Conservation (phyloP, 1,284 basidiomycete genomes). For the Cutaneotrichosporon mucoides region DNA sequence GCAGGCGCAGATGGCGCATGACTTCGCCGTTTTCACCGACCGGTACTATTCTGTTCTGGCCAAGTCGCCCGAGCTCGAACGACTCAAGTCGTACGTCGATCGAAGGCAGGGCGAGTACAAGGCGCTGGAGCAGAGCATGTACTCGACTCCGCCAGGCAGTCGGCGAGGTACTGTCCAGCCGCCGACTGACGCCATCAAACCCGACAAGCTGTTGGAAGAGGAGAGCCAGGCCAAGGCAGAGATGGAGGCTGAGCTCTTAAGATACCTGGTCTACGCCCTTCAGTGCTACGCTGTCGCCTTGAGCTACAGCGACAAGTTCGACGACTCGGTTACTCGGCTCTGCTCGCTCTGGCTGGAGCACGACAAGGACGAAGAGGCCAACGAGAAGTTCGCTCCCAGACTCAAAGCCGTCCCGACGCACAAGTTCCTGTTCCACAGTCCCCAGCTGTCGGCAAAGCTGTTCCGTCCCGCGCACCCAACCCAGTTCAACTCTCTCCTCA, state of each 20-base stretch:
- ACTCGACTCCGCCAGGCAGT: constrained; percentile 19
- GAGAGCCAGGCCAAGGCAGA: constrained; percentile 54
- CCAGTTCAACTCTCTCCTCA: constrained; percentile 62
- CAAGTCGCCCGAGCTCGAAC: constrained; percentile 66
- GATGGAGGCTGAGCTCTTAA: constrained; percentile 58
- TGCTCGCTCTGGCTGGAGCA: constrained; percentile 80
- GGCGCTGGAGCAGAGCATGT: constrained; percentile 20
- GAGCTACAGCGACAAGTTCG: constrained; percentile 63
- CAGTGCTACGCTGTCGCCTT: constrained; percentile 79
- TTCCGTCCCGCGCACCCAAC: constrained; percentile 52
- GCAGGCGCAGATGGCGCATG: constrained; percentile 67
- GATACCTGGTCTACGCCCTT: constrained; percentile 70
- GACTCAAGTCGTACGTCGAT: constrained; percentile 69
- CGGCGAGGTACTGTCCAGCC: constrained; percentile 32
- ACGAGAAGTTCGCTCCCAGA: constrained; percentile 50
- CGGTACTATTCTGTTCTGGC: constrained; percentile 69
- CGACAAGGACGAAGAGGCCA: constrained; percentile 57
- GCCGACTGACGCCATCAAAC: neutral
- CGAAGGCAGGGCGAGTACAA: constrained; percentile 55
- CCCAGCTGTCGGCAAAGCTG: constrained; percentile 86
- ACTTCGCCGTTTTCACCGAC: constrained; percentile 85
- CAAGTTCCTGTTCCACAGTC: constrained; percentile 85
- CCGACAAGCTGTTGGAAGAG: constrained; percentile 56
- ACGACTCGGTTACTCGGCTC: constrained; percentile 74
- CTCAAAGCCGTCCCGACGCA: constrained; percentile 64